phyloP scores from a whole-genome alignment of 805 yeast genomes.

The Candida berthetii region DNA sequence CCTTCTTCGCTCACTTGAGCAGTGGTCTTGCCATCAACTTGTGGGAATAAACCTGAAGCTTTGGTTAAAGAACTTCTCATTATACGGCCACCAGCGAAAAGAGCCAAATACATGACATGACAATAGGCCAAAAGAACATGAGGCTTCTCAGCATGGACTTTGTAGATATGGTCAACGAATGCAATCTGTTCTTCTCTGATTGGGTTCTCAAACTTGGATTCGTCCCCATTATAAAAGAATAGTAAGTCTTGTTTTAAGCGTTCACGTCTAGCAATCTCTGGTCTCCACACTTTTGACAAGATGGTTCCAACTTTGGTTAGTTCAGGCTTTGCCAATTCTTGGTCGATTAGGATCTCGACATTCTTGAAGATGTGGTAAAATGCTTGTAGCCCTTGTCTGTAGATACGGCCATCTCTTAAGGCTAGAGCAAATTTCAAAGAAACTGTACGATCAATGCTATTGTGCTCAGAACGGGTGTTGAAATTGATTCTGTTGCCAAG shows the following conservation, averaged over 20 bases:
- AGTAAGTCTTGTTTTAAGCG: slow-evolving; percentile 55
- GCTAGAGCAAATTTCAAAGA: slow-evolving; percentile 70
- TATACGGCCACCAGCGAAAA: slow-evolving; percentile 81
- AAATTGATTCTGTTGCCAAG: slow-evolving; percentile 74
- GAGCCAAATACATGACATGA: slow-evolving; percentile 79
- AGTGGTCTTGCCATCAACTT: slow-evolving; percentile 57
- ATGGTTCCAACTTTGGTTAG: slow-evolving; percentile 28
- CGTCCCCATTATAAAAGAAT: slow-evolving; percentile 55
- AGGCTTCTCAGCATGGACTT: slow-evolving; percentile 54
- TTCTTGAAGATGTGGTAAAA: slow-evolving; percentile 64
- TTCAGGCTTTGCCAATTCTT: slow-evolving; percentile 34
- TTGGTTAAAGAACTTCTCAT: slow-evolving; percentile 60
- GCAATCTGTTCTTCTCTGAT: slow-evolving; percentile 55
- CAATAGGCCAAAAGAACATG: slow-evolving; percentile 70
- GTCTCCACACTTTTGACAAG: slow-evolving; percentile 58
- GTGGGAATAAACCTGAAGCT: slow-evolving; percentile 72
- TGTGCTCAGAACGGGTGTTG: slow-evolving; percentile 62
- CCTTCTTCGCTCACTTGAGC: slow-evolving; percentile 58
- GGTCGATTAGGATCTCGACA: slow-evolving; percentile 47
- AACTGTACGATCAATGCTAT: slow-evolving; percentile 62
- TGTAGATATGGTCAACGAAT: slow-evolving; percentile 54
- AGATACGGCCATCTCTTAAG: slow-evolving; percentile 65
- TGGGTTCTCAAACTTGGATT: slow-evolving; percentile 50
- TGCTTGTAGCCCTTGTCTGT: slow-evolving; percentile 74
- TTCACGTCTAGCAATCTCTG: slow-evolving; percentile 58